Conservation (phyloP, 495 filamentous ascomycete species). For the Aspergillus indologenus region DNA sequence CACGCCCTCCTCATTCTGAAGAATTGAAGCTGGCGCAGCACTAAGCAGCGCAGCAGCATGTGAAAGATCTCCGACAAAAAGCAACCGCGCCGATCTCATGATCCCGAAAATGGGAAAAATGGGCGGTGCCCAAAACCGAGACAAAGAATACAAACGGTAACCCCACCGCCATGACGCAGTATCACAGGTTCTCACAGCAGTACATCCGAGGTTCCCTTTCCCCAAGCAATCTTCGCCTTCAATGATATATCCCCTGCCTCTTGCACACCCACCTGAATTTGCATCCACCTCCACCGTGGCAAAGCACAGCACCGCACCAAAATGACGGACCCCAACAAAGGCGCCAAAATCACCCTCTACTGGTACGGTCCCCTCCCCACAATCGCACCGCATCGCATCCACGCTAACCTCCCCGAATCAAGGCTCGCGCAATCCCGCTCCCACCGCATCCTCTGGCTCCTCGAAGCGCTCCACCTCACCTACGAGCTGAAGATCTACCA, state of each 20-base stretch:
- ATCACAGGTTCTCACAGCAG: background rate
- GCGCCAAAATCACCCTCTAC: constrained; percentile 69
- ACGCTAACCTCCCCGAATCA: background rate
- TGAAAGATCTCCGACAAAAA: too few species aligned
- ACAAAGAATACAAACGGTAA: background rate
- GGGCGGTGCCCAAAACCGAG: too few species aligned
- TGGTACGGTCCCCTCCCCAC: constrained; percentile 50
- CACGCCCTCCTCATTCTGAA: too few species aligned
- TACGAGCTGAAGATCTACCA: constrained; percentile 77
- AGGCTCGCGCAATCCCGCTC: constrained; percentile 55
- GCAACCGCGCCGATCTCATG: too few species aligned
- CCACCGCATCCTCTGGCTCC: constrained; percentile 84
- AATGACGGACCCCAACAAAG: constrained; percentile 38
- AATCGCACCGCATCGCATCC: background rate
- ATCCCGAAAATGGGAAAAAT: background rate
- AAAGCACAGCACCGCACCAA: background rate
- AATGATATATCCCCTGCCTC: too few species aligned
- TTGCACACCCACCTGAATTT: too few species aligned
- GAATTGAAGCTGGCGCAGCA: too few species aligned
- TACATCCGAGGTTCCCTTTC: constrained; percentile 1
- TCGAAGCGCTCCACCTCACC: constrained; percentile 75
- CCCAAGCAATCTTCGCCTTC: too few species aligned
- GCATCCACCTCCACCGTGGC: too few species aligned
- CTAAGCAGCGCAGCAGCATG: too few species aligned
- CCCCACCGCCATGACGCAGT: constrained; percentile 3